A percentile compares a stretch with the other conserved stretches of the same genome.
Evolutionary conservation across 2,329 filamentous ascomycete species (phyloP).

Genomic region (Fusarium miscanthi): DNA sequence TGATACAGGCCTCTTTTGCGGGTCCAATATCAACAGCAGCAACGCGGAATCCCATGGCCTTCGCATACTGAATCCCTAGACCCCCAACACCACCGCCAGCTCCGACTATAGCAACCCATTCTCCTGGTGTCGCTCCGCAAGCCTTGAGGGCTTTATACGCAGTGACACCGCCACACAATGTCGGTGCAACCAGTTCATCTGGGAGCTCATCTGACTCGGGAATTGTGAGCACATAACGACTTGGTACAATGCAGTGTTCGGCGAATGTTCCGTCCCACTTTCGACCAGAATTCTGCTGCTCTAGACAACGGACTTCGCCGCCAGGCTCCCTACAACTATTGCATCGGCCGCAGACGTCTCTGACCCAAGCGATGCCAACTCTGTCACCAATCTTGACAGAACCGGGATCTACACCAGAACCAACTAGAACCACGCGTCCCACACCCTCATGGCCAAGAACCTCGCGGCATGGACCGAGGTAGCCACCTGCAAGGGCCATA

Average conservation of each 20-base stretch:
- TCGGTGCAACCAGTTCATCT: constrained; percentile 54
- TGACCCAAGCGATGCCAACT: constrained; percentile 33
- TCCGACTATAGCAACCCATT: constrained; percentile 53
- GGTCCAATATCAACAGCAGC: constrained; percentile 53
- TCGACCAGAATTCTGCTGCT: constrained; percentile 49
- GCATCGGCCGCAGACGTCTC: constrained; percentile 50
- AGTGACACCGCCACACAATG: constrained; percentile 57
- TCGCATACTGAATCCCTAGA: constrained; percentile 53
- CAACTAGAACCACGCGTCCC: constrained; percentile 18
- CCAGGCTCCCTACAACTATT: constrained; percentile 49
- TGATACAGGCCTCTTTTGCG: constrained; percentile 45
- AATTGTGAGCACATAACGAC: constrained; percentile 47
- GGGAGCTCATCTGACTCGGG: constrained; percentile 40
- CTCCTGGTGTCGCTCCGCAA: constrained; percentile 46
- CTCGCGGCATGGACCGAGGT: constrained; percentile 25
- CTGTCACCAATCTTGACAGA: constrained; percentile 4
- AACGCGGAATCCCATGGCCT: constrained; percentile 56
- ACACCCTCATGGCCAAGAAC: constrained; percentile 40
- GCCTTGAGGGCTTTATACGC: constrained; percentile 56
- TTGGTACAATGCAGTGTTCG: constrained; percentile 52
- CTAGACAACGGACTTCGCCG: constrained; percentile 51
- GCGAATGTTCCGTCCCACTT: constrained; percentile 54
- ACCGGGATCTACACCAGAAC: constrained; percentile 1
- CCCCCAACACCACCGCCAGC: constrained; percentile 55
- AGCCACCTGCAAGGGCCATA: constrained; percentile 27